Evolutionary conservation across 2,329 filamentous ascomycete genomes (phyloP), one percentile per base, ranked within the genome.

Genomic region (Nigrograna mackinnonii): DNA sequence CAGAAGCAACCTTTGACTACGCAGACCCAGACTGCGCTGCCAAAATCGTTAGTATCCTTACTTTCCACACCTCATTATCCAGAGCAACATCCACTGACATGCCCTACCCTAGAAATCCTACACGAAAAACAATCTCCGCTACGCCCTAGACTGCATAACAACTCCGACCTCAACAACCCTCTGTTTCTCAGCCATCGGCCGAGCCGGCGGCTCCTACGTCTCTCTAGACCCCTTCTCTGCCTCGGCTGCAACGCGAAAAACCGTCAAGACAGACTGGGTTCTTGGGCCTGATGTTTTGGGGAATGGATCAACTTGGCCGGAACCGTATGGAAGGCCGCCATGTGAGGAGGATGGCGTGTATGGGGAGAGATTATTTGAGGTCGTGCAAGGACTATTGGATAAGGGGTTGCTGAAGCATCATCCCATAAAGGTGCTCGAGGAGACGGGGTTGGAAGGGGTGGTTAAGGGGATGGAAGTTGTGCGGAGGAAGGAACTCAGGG

Each of bases 101-200:
- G n/a, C n/a, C n/a, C n/a, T n/a, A n/a, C n/a, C n/a, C n/a, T 47
- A 47, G n/a, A n/a, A n/a, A n/a, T n/a, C n/a, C n/a, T 9, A 9
- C 9, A 28, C 24, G 9, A 28, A 28, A n/a, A 68, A 73, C 54
- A 49, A 46, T 22, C 62, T 79, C 1, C 49, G 47, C 12, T 60
- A 70, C 38, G 72, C 61, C 13, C 62, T 78, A 19, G 77, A 80
- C 58, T 76, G 71, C 43, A 71, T 79, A 38, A 60, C 70, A 21
- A 48, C 34, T 40, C 39, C 32, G 22, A 43, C 43, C 13, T 45
- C 43, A 4, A 51, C 43, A 9, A 33, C 43, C 24, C 30, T 58
- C 9, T 59, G 55, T 43, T 59, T 57, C 41, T 18, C 35, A 9
- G 49, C 55, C 28, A 35, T 62, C 6, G 57, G 57, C 1, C 32